phyloP scores from a whole-genome alignment of 2,329 filamentous ascomycete species.

The Cladosporium oxysporum region DNA sequence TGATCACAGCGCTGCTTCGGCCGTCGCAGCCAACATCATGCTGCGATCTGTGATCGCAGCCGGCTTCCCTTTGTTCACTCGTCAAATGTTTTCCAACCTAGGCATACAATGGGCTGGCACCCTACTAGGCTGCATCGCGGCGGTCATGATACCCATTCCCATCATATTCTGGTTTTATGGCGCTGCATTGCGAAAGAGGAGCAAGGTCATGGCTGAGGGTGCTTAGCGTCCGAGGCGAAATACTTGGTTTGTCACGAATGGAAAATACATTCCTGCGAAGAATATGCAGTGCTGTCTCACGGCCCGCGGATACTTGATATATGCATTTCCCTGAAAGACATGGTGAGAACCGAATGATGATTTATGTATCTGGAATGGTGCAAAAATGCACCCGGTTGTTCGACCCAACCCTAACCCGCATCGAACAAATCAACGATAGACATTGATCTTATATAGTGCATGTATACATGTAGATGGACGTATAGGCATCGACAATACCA shows the following conservation, averaged over 20 bases:
- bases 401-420: neutral
- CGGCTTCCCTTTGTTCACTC: conserved; percentile 18
- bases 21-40: conserved; percentile 20
- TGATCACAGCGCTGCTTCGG: conserved; percentile 12
- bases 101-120: conserved; percentile 21
- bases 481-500: neutral
- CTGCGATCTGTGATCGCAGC: conserved; percentile 19
- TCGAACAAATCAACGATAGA: neutral
- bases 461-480: neutral
- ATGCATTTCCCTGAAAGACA: neutral
- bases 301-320: too few relatives aligned
- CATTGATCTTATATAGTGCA: neutral
- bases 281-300: too few relatives aligned
- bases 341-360: neutral
- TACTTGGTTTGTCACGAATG: neutral
- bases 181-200: conserved; percentile 10
- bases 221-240: neutral
- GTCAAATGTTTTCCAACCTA: conserved; percentile 18
- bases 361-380: neutral
- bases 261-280: neutral
- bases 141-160: conserved; percentile 19
- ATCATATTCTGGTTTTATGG: conserved; percentile 16
- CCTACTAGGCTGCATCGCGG: conserved; percentile 15
- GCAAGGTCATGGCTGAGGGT: conserved; percentile 2
- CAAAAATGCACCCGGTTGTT: neutral